Conservation (phyloP, 2,329 filamentous ascomycete species). For the Alternaria gaisen region DNA sequence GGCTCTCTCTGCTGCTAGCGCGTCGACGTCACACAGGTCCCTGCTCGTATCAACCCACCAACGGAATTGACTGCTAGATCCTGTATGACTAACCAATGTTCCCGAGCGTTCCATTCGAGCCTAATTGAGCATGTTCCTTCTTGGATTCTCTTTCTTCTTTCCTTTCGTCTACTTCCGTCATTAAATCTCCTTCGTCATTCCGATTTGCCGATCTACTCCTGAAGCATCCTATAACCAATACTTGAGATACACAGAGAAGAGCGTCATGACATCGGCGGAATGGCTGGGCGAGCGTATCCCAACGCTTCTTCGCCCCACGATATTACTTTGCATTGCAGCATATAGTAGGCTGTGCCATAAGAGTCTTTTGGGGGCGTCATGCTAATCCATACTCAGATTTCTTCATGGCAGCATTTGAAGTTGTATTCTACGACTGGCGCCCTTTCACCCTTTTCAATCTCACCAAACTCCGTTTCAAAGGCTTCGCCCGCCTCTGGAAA, state of each 20-base stretch:
- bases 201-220: neutral
- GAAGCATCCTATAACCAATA: neutral
- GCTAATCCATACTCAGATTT: constrained; percentile 37
- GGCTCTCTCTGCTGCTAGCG: constrained; percentile 4
- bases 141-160: neutral
- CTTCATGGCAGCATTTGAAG: constrained; percentile 45
- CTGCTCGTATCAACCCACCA: neutral
- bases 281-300: constrained; percentile 34
- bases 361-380: too few species aligned
- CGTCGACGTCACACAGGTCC: constrained; percentile 11
- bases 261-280: constrained; percentile 20
- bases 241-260: neutral
- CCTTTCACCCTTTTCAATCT: constrained; percentile 42
- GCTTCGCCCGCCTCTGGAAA: constrained; percentile 49
- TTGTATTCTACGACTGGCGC: constrained; percentile 37
- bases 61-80: neutral
- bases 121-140: neutral
- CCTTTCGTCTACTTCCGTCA: neutral
- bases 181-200: neutral
- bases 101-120: neutral
- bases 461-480: constrained; percentile 40
- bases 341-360: constrained; percentile 34
- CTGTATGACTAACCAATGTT: neutral
- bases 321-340: constrained; percentile 35
- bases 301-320: constrained; percentile 37